Conservation (phyloP, 2,329 filamentous ascomycete species). For the Colletotrichum sp. region DNA sequence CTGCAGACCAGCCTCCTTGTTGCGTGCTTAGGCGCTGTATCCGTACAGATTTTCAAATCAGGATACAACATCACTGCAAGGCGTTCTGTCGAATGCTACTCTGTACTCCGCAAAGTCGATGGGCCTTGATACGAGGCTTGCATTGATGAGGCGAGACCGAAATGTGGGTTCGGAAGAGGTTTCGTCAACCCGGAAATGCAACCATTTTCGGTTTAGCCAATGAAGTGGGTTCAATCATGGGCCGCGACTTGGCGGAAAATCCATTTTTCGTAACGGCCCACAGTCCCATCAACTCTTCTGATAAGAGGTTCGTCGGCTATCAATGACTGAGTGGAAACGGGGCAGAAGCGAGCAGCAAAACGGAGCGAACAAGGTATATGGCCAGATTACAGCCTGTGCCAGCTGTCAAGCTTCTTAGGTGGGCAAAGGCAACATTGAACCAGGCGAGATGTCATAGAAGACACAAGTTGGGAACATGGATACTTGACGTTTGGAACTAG, state of each 20-base stretch:
- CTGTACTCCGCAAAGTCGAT: not conserved
- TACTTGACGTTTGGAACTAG: not conserved
- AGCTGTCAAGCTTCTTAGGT: not conserved
- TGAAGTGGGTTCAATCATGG: not conserved
- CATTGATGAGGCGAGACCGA: not conserved
- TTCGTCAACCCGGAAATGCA: not conserved
- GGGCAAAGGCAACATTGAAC: not conserved
- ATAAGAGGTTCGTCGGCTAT: not conserved
- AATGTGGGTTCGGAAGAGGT: not conserved
- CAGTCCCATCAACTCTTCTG: fast-evolving
- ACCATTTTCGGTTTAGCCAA: not conserved
- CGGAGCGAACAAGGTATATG: not conserved
- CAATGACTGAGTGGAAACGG: not conserved
- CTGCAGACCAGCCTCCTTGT: not conserved
- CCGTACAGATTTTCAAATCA: not conserved
- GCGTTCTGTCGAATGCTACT: not conserved
- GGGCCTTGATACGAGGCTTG: not conserved
- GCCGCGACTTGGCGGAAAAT: not conserved
- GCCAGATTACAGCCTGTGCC: not conserved
- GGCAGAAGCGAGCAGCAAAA: not conserved
- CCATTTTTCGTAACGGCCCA: not conserved
- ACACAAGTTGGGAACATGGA: not conserved
- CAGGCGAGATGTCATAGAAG: not conserved
- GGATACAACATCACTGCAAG: not conserved
- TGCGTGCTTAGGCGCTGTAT: not conserved